These are phyloP conservation scores for Canna indica DNA, from an alignment of 176 grass and related monocot genomes.

Conservation along the genomic window DNA sequence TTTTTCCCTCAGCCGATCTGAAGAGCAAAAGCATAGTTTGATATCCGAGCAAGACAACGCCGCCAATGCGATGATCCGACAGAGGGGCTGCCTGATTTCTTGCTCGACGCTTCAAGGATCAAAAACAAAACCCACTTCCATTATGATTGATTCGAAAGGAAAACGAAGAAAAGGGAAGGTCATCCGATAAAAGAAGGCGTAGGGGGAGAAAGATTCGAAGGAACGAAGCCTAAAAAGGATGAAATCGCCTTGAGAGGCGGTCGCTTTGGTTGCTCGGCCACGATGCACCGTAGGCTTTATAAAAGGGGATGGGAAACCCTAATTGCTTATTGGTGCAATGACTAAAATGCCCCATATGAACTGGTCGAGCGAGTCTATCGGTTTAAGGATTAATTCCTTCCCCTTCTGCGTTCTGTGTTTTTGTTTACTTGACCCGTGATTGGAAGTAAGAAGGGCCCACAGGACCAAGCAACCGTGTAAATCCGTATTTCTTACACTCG, in stretches of 20 bases:
- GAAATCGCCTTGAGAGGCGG: too few species aligned
- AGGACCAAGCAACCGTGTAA: too few species aligned
- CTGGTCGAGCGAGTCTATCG: neutral
- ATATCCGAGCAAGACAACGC: slow-evolving; percentile 10
- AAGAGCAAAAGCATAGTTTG: slow-evolving; percentile 8
- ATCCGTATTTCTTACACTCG: too few species aligned
- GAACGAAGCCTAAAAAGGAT: too few species aligned
- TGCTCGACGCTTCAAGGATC: neutral
- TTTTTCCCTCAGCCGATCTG: slow-evolving; percentile 1
- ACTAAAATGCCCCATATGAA: neutral
- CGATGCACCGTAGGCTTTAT: too few species aligned
- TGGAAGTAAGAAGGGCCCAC: neutral
- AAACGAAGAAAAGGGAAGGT: neutral
- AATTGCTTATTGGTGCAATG: neutral
- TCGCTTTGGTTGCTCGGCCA: too few species aligned
- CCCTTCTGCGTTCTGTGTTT: too few species aligned
- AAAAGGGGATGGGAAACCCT: neutral
- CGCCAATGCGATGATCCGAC: neutral
- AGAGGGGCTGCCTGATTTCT: slow-evolving; percentile 7
- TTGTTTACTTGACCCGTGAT: neutral
- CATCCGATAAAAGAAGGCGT: too few species aligned
- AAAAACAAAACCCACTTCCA: too few species aligned
- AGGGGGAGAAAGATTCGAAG: too few species aligned
- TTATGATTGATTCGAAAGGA: neutral
- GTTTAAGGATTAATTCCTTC: too few species aligned